Base-by-base conservation (phyloP, 192 early-diverging fungal species). In the Coemansia asiatica region DNA sequence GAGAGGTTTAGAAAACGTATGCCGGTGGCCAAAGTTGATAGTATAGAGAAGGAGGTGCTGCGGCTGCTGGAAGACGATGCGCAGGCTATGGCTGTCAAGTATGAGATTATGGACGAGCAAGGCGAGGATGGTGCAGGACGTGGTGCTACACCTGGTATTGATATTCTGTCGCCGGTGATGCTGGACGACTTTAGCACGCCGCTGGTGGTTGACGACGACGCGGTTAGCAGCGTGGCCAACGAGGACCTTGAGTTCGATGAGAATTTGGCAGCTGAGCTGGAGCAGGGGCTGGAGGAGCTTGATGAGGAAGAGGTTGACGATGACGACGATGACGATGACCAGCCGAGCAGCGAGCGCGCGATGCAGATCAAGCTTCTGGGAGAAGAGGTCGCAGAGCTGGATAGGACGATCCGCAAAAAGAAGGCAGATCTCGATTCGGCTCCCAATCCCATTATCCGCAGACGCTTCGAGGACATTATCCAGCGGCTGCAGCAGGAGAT, bases 181-280 rank as follows among this genome's bases (percentile, higher is more conserved):
- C n/a, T 79, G 21, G 70, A 72, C 40, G 76, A 79, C 25, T 35
- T 79, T 16, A 63, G 54, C 49, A 79, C 76, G 18, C 76, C 76
- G 18, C 58, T 65, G 67, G 71, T 72, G 1, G 70, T 44, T 12
- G 74, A 79, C 33, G 74, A 75, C 19, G 74, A 75, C 18, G 70
- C 69, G 4, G 66, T 64, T 28, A 72, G 76, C 56, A 79, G 76
- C 46, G 56, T 79, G 5, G 76, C 76, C 4, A 76, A 67, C n/a
- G 76, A 79, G 22, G 76, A 79, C 23, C n/a, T 73, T 0, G 76
- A 73, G 44, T 79, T 73, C 56, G 76, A 79, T 47, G 77, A 74
- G 61, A 68, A 61, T 13, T 63, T 80, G 6, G 77, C 72, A 13
- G 77, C 77, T 0, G 77, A 70, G 56, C 66, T 80, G 6, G 77